Conservation (phyloP, 495 filamentous ascomycete species). For the Penicillium longicatenatum region DNA sequence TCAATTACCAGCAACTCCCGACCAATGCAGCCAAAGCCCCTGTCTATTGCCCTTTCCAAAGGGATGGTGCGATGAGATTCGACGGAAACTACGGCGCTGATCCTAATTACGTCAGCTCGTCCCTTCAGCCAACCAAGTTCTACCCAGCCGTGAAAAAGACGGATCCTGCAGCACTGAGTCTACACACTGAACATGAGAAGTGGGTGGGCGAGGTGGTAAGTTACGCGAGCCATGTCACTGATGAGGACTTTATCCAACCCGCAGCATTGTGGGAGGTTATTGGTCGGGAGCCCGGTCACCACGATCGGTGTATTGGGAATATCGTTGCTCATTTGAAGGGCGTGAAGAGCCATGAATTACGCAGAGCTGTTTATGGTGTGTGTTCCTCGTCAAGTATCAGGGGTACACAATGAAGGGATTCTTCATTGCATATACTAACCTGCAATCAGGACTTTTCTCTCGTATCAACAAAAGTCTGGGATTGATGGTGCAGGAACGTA, state of each 20-base stretch:
- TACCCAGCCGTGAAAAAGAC: slow-evolving; percentile 8
- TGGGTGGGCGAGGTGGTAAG: slow-evolving; percentile 46
- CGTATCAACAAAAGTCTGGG: neutral
- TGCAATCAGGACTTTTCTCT: neutral
- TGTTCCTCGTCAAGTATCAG: no score
- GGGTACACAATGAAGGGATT: neutral
- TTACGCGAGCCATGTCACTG: slow-evolving; percentile 18
- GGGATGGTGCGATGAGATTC: slow-evolving; percentile 65
- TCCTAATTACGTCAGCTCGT: slow-evolving; percentile 57
- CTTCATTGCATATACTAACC: neutral
- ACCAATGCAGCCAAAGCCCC: slow-evolving; percentile 33
- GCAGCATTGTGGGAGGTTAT: slow-evolving; percentile 42
- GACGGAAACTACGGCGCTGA: slow-evolving; percentile 63
- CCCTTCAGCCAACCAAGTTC: slow-evolving; percentile 20
- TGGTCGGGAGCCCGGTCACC: slow-evolving; percentile 54
- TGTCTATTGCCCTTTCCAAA: slow-evolving; percentile 69
- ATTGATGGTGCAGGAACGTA: neutral
- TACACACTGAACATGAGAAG: slow-evolving; percentile 50
- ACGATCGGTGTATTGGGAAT: slow-evolving; percentile 58
- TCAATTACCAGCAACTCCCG: slow-evolving; percentile 61
- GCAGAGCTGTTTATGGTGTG: neutral
- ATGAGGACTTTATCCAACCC: slow-evolving; percentile 12
- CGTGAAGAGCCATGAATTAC: neutral
- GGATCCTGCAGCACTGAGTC: neutral
- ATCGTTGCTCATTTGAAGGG: slow-evolving; percentile 8